Evolutionary conservation across 306 rosid species (phyloP), one percentile per base, ranked within the genome.

Genomic region (Biancaea sappan): DNA sequence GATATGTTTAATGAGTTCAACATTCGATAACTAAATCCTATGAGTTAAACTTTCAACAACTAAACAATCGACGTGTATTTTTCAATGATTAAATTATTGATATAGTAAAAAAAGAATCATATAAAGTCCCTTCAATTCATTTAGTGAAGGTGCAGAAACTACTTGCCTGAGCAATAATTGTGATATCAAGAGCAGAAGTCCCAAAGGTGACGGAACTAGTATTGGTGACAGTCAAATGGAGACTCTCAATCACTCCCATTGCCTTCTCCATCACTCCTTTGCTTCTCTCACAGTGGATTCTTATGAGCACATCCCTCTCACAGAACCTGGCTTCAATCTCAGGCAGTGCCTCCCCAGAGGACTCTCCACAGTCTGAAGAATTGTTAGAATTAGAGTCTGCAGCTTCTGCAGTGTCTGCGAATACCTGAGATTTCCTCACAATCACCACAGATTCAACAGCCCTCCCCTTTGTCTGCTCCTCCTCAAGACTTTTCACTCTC

Each of bases 131-230:
- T n/a, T n/a, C n/a, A n/a, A n/a, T n/a, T n/a, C n/a, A n/a, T n/a
- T n/a, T n/a, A n/a, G n/a, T n/a, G 10, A 21, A 51, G 18, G 16
- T 44, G 22, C 21, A 26, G 1, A 28, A 10, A 70, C 59, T 74
- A 91, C 96, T 61, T 78, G 90, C 99, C 97, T 87, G 89, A 76
- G 99, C 96, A 68, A 85, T 76, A 28, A 92, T 88, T 65, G 99
- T 94, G 19, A 94, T 79, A 77, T 94, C 95, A 52, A 94, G 91
- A 77, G 91, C 81, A 83, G 75, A 84, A 51, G 54, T 84, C 29
- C 93, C 97, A 80, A 94, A 90, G 21, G 96, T 84, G 82, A 94
- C 12, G 64, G 85, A 82, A 79, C 85, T 88, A 75, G 80, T 92
- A 73, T 87, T 92, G 84, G 81, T 85, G 71, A 92, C 80, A 25